Base-by-base conservation (phyloP, 768 basidiomycete genomes). In the Amanita rubescens region DNA sequence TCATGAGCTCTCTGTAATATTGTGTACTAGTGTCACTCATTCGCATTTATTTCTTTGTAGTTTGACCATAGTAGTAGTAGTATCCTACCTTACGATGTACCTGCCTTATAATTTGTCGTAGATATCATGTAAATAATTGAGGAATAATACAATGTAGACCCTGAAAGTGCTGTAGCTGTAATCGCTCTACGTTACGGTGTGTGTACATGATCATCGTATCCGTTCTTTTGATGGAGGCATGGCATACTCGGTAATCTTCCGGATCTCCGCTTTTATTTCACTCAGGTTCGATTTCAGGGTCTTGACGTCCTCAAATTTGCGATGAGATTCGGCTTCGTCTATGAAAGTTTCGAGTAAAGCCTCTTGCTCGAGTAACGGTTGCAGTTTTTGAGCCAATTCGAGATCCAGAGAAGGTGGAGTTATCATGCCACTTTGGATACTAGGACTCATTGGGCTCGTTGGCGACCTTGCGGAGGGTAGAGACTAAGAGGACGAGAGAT, bases 281-380 rank as follows among this genome's bases (percentile, higher is more conserved):
- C 71, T 75, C 48, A 97, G 67, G 65, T 87, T 94, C 30, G 70
- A 65, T 64, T 89, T 85, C 57, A 99, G 71, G 3, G 87, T 87
- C 67, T 87, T 87, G 12, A 87, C 88, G 63, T 99, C 96, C 67
- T 98, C 95, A 58, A 98, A 97, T 69, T 98, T 98, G 39, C 95
- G 76, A 59, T 87, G 86, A 2, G 83, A 78, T 67, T 85, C 87
- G 5, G 95, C 95, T 65, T 97, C 93, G 59, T 88, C 85, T 7
- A 98, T 81, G 62, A 94, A 97, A 1, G 83, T 78, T 67, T 94
- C 90, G 17, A 99, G 76, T 44, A 97, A 76, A 2, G 87, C 85
- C 68, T 99, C 95, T 67, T 98, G 95, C 68, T 97, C 94, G 14
- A 97, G 77, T 11, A 97, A 71, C 2, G 94, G 94, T 60, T 97